phyloP scores from a whole-genome alignment of 2,329 filamentous ascomycete species.

The Pseudohalonectria lignicola region DNA sequence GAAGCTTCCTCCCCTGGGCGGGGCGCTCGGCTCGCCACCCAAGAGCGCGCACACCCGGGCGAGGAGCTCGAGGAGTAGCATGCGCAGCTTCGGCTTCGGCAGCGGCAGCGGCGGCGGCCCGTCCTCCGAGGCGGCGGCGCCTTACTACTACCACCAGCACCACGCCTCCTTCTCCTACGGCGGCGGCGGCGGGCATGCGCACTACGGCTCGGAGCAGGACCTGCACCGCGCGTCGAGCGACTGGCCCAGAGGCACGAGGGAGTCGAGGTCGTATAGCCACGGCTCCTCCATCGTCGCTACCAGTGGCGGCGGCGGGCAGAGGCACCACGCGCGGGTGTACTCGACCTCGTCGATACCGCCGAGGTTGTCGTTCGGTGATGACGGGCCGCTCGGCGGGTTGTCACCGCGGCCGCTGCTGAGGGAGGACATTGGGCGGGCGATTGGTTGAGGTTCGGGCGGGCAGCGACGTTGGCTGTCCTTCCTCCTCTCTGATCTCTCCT shows the following conservation, averaged over 20 bases:
- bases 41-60: constrained; percentile 29
- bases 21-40: too few species aligned
- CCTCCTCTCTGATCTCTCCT: too few species aligned
- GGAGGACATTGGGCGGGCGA: constrained; percentile 39
- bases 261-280: not conserved
- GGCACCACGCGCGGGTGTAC: constrained; percentile 25
- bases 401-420: constrained; percentile 37
- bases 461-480: too few species aligned
- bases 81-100: constrained; percentile 20
- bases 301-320: constrained; percentile 5
- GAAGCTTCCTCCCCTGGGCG: constrained; percentile 27
- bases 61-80: constrained; percentile 34
- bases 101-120: not conserved
- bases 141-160: not conserved
- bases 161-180: not conserved
- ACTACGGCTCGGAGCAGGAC: constrained; percentile 19
- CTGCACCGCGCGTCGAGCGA: constrained; percentile 20
- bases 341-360: constrained; percentile 31
- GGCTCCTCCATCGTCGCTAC: constrained; percentile 2
- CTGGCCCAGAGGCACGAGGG: constrained; percentile 3
- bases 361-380: constrained; percentile 33
- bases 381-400: constrained; percentile 32
- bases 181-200: not conserved
- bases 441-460: constrained; percentile 32
- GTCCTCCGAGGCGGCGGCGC: too few species aligned